phyloP scores from a whole-genome alignment of 495 filamentous ascomycete genomes.

The Aspergillus coremiiformis region DNA sequence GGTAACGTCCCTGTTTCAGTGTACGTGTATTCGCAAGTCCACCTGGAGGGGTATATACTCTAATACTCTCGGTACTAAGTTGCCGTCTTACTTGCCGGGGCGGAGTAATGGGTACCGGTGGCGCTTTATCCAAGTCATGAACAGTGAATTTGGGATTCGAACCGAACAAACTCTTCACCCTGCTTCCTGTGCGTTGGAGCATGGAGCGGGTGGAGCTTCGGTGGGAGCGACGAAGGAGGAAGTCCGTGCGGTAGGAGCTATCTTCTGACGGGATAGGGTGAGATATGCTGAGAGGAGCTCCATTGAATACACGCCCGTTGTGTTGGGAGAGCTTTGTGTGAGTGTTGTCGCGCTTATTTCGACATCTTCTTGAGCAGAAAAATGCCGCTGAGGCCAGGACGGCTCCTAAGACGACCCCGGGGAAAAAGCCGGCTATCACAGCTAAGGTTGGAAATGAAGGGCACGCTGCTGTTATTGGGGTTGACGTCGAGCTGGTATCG shows the following conservation, averaged over 20 bases:
- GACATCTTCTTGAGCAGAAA: slow-evolving; percentile 36
- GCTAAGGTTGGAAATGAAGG: slow-evolving; percentile 46
- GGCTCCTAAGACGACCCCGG: slow-evolving; percentile 51
- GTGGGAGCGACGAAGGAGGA: slow-evolving; percentile 38
- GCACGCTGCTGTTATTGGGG: slow-evolving; percentile 16
- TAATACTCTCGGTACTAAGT: slow-evolving; percentile 59
- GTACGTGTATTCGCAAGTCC: slow-evolving; percentile 25
- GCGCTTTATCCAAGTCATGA: neutral
- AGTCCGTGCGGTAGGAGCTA: slow-evolving; percentile 49
- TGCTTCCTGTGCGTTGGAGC: slow-evolving; percentile 29
- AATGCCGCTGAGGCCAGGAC: slow-evolving; percentile 37
- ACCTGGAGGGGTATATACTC: slow-evolving; percentile 59
- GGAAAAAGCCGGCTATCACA: slow-evolving; percentile 56
- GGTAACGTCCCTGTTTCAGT: slow-evolving; percentile 27
- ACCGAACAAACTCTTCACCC: slow-evolving; percentile 34
- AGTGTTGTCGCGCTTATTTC: slow-evolving; percentile 11
- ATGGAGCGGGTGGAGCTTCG: slow-evolving; percentile 29
- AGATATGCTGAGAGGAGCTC: slow-evolving; percentile 44
- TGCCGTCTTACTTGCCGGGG: slow-evolving; percentile 33
- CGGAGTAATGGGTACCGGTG: slow-evolving; percentile 23
- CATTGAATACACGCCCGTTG: slow-evolving; percentile 33
- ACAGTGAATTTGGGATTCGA: slow-evolving; percentile 2
- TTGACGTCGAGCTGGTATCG: slow-evolving; percentile 10
- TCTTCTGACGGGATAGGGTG: slow-evolving; percentile 48
- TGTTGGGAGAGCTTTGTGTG: slow-evolving; percentile 15